Evolutionary conservation across 2,329 filamentous ascomycete species (phyloP).

Genomic region (Sarocladiaceae sp.): DNA sequence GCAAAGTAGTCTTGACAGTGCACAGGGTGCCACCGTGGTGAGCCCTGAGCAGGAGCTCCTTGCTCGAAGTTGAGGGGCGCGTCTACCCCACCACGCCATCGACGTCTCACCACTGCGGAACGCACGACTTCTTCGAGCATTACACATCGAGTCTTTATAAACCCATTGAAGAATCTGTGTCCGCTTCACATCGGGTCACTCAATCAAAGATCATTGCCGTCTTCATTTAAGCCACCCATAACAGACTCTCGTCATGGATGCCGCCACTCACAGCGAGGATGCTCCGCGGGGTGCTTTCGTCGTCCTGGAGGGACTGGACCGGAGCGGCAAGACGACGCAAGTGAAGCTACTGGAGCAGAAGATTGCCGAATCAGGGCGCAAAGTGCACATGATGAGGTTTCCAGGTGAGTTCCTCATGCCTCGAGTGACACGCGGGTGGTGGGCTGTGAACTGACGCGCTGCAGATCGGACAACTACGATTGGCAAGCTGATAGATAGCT

Average conservation of each 20-base stretch:
- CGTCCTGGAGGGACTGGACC: constrained; percentile 82
- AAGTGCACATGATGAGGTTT: constrained; percentile 50
- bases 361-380: constrained; percentile 40
- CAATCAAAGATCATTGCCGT: too few relatives aligned
- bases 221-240: neutral
- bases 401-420: constrained; percentile 34
- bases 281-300: constrained; percentile 59
- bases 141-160: too few relatives aligned
- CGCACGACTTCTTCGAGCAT: neutral
- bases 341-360: constrained; percentile 60
- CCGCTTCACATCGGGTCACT: too few relatives aligned
- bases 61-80: neutral
- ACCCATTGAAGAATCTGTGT: too few relatives aligned
- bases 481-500: constrained; percentile 79
- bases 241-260: neutral
- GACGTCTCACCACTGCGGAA: neutral
- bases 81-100: constrained; percentile 6
- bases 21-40: too few relatives aligned
- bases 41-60: too few relatives aligned
- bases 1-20: too few relatives aligned
- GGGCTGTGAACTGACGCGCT: neutral
- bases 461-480: constrained; percentile 77
- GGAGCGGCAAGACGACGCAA: constrained; percentile 90
- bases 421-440: neutral
- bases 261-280: neutral